Evolutionary conservation across 2,329 filamentous ascomycete species (phyloP), one percentile per base, ranked within the genome.

Genomic region (Fusarium chaquense): DNA sequence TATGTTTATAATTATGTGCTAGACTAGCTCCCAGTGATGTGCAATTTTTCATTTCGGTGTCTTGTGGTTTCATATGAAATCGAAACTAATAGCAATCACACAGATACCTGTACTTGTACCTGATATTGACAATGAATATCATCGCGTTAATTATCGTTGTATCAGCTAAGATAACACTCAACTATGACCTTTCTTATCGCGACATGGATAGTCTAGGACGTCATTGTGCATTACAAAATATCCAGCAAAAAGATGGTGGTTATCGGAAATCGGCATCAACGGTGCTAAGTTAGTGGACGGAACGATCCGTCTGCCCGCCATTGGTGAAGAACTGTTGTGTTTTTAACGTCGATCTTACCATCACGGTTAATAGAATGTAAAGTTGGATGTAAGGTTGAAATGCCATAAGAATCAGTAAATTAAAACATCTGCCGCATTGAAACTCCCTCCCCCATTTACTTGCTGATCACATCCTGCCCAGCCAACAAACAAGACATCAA

Each of bases 121-220:
- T 38, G 4, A 16, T 16, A 43, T 3, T 7, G 13, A 18, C 15
- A 26, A 26, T 10, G 0, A 43, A 26, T 15, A 43, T 18, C 2
- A 6, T 26, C 9, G 8, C 7, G 0, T 18, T 11, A 11, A 12
- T 30, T 3, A 30, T 30, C 4, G 1, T 11, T 11, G 3, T 30
- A 30, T 4, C 10, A 11, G 28, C 28, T 30, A 9, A 30, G 28
- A 30, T 30, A 30, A 30, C 10, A 30, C 28, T 30, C 28, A 30
- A 11, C 4, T 12, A 30, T 11, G 10, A 11, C 26, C 1, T 28
- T 11, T 4, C 28, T 30, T 30, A 10, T 30, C 3, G 10, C 10
- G 10, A 4, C 28, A 30, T 30, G 3, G 2, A 28, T 18, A 44
- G 15, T 28, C 41, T 12, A 18, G 22, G 16, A 28, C 41, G 41